These are phyloP conservation scores for Hypoxylon sp. DNA, from an alignment of 2,329 filamentous ascomycete species.

Conservation along the genomic window DNA sequence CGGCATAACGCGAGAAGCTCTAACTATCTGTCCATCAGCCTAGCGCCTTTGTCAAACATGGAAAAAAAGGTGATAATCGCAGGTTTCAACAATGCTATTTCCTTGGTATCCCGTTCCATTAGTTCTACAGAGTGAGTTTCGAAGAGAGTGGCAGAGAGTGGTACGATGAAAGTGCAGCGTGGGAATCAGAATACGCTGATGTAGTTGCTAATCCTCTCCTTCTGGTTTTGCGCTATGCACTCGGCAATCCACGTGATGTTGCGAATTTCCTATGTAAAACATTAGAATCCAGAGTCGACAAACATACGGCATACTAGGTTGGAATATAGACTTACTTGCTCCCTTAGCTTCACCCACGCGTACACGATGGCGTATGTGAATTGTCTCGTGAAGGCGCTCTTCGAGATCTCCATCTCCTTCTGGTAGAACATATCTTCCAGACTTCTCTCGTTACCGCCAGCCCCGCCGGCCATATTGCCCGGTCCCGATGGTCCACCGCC, in stretches of 20 bases:
- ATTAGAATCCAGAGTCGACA: constrained; percentile 31
- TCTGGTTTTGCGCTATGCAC: constrained; percentile 99
- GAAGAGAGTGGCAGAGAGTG: constrained; percentile 38
- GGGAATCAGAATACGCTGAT: constrained; percentile 90
- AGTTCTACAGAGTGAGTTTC: constrained; percentile 62
- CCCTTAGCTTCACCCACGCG: constrained; percentile 96
- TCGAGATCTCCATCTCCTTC: constrained; percentile 99
- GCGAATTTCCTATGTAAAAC: constrained; percentile 84
- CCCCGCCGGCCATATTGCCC: constrained; percentile 87
- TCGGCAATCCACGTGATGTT: constrained; percentile 99
- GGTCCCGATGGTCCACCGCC: constrained; percentile 79
- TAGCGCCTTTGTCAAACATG: constrained; percentile 41
- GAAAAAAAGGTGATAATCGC: constrained; percentile 33
- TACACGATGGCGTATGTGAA: constrained; percentile 97
- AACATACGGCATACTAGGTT: background rate
- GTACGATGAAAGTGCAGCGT: constrained; percentile 35
- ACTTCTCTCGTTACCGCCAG: constrained; percentile 86
- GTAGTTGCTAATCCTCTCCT: constrained; percentile 98
- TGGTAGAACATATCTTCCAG: constrained; percentile 98
- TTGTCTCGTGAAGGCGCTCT: constrained; percentile 93
- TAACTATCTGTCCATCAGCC: constrained; percentile 43
- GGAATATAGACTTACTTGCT: constrained; percentile 79
- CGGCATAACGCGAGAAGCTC: constrained; percentile 38
- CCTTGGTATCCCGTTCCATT: constrained; percentile 57
- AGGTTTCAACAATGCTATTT: constrained; percentile 40